These are phyloP conservation scores for Senna tora DNA, from an alignment of 306 rosid genomes.

Conservation along the genomic window DNA sequence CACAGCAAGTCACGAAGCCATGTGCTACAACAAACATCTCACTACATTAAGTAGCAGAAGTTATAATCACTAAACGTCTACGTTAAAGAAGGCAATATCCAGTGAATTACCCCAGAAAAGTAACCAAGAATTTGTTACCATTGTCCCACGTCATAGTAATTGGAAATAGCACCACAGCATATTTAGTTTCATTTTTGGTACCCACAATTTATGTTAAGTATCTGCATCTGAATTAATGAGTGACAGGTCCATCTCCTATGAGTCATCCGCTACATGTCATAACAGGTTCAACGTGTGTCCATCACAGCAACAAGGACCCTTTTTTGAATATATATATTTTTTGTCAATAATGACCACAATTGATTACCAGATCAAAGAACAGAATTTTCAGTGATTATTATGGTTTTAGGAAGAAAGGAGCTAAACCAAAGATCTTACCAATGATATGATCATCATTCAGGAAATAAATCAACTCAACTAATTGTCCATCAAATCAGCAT, in stretches of 20 bases:
- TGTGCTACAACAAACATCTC: slow-evolving; percentile 54
- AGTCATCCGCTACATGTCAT: slow-evolving; percentile 54
- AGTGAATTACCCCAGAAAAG: slow-evolving; percentile 38
- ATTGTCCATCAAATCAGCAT: slow-evolving; percentile 66
- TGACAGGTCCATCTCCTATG: slow-evolving; percentile 55
- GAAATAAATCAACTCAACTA: slow-evolving; percentile 54
- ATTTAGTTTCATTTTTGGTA: slow-evolving; percentile 42
- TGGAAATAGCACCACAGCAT: slow-evolving; percentile 43
- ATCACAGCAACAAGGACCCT: slow-evolving; percentile 56
- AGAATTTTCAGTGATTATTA: slow-evolving; percentile 42
- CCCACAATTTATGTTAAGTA: slow-evolving; percentile 43
- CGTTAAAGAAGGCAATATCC: slow-evolving; percentile 28
- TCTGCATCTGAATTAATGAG: slow-evolving; percentile 47
- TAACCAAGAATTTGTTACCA: slow-evolving; percentile 51
- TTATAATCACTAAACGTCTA: slow-evolving; percentile 40
- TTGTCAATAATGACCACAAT: slow-evolving; percentile 38
- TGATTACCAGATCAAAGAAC: slow-evolving; percentile 47
- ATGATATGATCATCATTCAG: slow-evolving; percentile 48
- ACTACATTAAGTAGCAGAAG: slow-evolving; percentile 59
- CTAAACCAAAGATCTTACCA: slow-evolving; percentile 63
- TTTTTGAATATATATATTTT: slow-evolving; percentile 14
- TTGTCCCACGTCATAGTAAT: slow-evolving; percentile 36
- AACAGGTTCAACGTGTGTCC: slow-evolving; percentile 50
- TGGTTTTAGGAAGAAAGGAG: slow-evolving; percentile 44
- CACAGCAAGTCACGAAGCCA: slow-evolving; percentile 58